Evolutionary conservation across 2,329 filamentous ascomycete species (phyloP).

Genomic region (Alternaria brassicae): DNA sequence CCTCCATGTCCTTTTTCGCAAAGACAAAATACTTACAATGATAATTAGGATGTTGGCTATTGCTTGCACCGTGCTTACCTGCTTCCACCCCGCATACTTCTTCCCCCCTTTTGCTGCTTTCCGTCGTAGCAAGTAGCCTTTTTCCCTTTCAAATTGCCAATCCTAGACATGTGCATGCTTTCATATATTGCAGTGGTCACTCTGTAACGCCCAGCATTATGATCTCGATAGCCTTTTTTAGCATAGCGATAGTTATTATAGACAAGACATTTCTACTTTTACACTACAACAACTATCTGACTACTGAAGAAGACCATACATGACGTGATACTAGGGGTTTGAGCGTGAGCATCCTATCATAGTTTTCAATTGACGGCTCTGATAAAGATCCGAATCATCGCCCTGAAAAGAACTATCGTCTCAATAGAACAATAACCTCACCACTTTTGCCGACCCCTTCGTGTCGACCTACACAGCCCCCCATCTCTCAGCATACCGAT

Average conservation of each 20-base stretch:
- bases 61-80: conserved; percentile 32
- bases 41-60: conserved; percentile 38
- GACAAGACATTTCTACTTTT: background rate
- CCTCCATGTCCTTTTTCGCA: too few relatives aligned
- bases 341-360: background rate
- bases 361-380: background rate
- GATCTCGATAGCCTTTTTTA: background rate
- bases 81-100: conserved; percentile 38
- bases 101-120: conserved; percentile 40
- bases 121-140: conserved; percentile 20
- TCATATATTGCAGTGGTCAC: background rate
- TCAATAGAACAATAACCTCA: background rate
- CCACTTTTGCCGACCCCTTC: background rate
- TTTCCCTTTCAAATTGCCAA: background rate
- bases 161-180: conserved; percentile 3
- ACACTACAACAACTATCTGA: background rate
- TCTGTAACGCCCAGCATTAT: background rate
- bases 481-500: conserved; percentile 62
- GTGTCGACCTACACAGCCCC: conserved; percentile 17
- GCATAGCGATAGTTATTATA: conserved; percentile 9
- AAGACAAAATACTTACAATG: conserved; percentile 1
- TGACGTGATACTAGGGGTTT: background rate
- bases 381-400: background rate
- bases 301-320: background rate
- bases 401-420: background rate